Conservation (phyloP, 108 stramenopile genomes). For the Conticribra guillardii region DNA sequence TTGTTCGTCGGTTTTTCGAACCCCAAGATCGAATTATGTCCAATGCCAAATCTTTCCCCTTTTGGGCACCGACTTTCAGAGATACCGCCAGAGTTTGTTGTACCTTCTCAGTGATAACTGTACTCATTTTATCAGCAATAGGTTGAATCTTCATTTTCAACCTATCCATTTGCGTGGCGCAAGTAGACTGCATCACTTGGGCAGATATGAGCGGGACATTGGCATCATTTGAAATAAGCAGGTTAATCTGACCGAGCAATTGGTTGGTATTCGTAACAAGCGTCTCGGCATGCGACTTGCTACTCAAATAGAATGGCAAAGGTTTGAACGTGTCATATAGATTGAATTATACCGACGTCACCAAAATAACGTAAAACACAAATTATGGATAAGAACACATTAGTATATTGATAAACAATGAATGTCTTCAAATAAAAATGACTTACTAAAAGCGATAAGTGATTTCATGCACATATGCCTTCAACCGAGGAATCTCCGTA, state of each 20-base stretch:
- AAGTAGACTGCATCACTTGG: constrained; percentile 22
- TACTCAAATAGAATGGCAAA: too few species aligned
- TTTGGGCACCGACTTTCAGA: constrained; percentile 38
- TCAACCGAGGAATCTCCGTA: constrained; percentile 49
- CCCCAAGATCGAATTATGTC: constrained; percentile 51
- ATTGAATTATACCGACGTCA: background rate
- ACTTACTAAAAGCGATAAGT: too few species aligned
- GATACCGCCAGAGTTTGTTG: constrained; percentile 16
- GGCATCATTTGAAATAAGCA: constrained; percentile 23
- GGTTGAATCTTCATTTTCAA: constrained; percentile 19
- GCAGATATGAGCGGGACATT: constrained; percentile 33
- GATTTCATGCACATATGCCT: too few species aligned
- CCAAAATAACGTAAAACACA: too few species aligned
- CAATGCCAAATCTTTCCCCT: constrained; percentile 37
- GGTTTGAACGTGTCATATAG: too few species aligned
- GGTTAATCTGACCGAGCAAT: constrained; percentile 43
- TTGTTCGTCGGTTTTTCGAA: constrained; percentile 27
- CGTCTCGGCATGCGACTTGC: constrained; percentile 20
- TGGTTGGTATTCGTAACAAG: constrained; percentile 37
- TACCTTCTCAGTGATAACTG: constrained; percentile 18
- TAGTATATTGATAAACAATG: too few species aligned
- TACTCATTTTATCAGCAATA: constrained; percentile 25
- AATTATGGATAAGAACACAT: too few species aligned
- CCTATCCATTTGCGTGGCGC: constrained; percentile 17
- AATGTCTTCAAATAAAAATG: too few species aligned